Conservation (phyloP, 441 rosid genomes). For the Kokia cookei region DNA sequence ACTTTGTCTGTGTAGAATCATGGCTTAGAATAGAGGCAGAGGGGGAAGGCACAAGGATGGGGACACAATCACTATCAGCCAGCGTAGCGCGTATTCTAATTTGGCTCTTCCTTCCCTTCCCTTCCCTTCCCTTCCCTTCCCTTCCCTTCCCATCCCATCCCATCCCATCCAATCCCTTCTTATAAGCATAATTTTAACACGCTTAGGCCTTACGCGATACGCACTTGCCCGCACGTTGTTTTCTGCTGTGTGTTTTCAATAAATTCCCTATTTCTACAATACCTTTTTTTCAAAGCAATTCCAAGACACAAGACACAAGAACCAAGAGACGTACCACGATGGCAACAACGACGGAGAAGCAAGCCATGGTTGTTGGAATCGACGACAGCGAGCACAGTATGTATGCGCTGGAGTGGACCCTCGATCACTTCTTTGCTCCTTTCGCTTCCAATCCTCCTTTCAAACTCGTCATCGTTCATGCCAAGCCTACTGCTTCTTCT, state of each 20-base stretch:
- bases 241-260: not conserved
- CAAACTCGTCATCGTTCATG: slow-evolving; percentile 65
- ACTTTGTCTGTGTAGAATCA: too few species aligned
- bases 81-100: not conserved
- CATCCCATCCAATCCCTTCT: too few species aligned
- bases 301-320: not conserved
- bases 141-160: too few species aligned
- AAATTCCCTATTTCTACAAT: not conserved
- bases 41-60: not conserved
- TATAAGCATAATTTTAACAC: not conserved
- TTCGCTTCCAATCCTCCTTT: slow-evolving; percentile 42
- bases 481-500: slow-evolving; percentile 56
- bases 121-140: not conserved
- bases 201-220: not conserved
- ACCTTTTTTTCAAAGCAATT: not conserved
- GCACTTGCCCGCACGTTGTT: not conserved
- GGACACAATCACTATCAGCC: not conserved
- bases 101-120: not conserved
- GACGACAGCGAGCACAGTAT: slow-evolving; percentile 81
- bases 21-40: too few species aligned
- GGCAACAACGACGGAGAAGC: slow-evolving; percentile 43
- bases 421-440: slow-evolving; percentile 64
- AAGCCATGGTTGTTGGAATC: slow-evolving; percentile 59
- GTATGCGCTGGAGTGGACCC: slow-evolving; percentile 84
- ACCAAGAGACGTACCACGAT: not conserved